Evolutionary conservation across 768 basidiomycete species (phyloP).

Genomic region (Tricholoma matsutake): DNA sequence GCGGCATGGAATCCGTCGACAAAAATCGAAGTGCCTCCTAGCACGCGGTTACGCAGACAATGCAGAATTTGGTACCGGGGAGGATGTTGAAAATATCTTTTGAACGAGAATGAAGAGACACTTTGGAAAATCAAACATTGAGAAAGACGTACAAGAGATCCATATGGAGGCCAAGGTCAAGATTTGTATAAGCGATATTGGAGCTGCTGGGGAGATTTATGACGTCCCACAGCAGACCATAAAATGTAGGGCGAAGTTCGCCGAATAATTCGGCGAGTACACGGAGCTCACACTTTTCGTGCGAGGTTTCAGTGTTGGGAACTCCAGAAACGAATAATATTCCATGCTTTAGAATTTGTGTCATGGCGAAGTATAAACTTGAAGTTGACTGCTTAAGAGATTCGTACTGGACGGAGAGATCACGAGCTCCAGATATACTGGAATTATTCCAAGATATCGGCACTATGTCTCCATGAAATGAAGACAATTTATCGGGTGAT

Average conservation of each 20-base stretch:
- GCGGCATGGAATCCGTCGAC: slow-evolving; percentile 78
- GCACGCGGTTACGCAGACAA: slow-evolving; percentile 80
- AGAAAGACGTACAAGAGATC: slow-evolving; percentile 73
- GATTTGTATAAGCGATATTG: slow-evolving; percentile 95
- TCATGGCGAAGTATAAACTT: slow-evolving; percentile 56
- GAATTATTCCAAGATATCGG: slow-evolving; percentile 12
- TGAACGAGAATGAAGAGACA: neutral
- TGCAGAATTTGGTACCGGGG: slow-evolving; percentile 93
- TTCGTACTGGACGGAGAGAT: slow-evolving; percentile 57
- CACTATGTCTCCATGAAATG: slow-evolving; percentile 16
- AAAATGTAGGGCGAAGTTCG: slow-evolving; percentile 82
- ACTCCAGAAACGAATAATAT: slow-evolving; percentile 71
- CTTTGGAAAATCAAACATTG: neutral
- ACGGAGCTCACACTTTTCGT: slow-evolving; percentile 64
- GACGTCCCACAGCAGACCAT: slow-evolving; percentile 89
- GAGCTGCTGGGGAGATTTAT: slow-evolving; percentile 66
- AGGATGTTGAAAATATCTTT: slow-evolving; percentile 86
- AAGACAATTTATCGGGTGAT: slow-evolving; percentile 19
- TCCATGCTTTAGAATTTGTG: slow-evolving; percentile 70
- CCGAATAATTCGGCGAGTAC: slow-evolving; percentile 68
- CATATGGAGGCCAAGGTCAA: slow-evolving; percentile 87
- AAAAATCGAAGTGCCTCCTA: slow-evolving; percentile 84
- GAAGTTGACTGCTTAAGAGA: slow-evolving; percentile 38
- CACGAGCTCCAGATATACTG: slow-evolving; percentile 17
- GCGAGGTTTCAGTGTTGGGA: slow-evolving; percentile 55